Conservation (phyloP, 2,329 filamentous ascomycete genomes). For the Corinectria fuckeliana region DNA sequence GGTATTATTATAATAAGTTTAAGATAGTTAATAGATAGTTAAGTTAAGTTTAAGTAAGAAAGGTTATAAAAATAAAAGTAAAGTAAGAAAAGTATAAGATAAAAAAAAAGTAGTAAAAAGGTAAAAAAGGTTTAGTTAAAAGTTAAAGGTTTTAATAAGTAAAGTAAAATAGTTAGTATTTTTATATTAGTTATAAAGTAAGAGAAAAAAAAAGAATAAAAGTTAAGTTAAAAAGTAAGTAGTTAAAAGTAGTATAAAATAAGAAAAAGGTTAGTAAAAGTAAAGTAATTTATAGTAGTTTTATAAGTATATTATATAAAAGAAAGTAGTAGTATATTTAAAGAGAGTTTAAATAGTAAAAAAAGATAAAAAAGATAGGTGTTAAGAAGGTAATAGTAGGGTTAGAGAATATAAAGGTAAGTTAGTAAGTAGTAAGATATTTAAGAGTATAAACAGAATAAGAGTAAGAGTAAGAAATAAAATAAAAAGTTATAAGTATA, state of each 20-base stretch:
- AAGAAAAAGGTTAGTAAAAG: not conserved
- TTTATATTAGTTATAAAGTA: slow-evolving; percentile 1
- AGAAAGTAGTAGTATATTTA: not conserved
- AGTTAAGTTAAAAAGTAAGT: not conserved
- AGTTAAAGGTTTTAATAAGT: not conserved
- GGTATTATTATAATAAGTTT: not conserved
- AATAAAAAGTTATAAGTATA: not conserved
- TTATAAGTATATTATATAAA: not conserved
- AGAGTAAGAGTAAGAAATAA: not conserved
- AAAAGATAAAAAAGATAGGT: not conserved
- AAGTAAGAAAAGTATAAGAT: not conserved
- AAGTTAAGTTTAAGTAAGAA: not conserved
- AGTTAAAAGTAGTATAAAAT: not conserved
- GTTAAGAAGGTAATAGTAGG: not conserved
- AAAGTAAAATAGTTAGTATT: not conserved
- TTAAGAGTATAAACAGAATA: not conserved
- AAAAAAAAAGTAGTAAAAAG: not conserved
- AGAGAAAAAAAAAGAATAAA: not conserved
- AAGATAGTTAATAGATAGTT: not conserved
- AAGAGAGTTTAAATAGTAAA: not conserved
- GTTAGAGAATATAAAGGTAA: not conserved
- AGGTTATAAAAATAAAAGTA: not conserved
- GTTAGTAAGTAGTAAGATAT: not conserved
- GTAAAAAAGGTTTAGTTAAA: not conserved
- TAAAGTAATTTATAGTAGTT: not conserved